These are phyloP conservation scores for Ustilaginoidea virens DNA, from an alignment of 2,329 filamentous ascomycete genomes.

Conservation along the genomic window DNA sequence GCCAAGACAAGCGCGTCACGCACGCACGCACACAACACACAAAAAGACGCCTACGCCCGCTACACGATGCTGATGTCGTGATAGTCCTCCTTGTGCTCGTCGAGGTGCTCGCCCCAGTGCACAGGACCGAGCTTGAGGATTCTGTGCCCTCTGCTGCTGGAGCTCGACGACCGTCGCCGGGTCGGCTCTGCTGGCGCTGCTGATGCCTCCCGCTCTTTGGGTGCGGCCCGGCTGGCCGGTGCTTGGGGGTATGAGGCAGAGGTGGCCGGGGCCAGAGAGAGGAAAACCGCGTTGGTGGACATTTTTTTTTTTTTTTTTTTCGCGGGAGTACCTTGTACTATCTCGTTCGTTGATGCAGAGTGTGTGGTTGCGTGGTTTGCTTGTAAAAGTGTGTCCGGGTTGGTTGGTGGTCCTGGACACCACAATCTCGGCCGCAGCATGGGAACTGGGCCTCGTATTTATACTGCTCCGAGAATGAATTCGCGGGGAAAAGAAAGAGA, in stretches of 20 bases:
- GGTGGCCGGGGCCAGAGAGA: constrained; percentile 42
- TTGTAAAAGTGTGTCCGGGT: too few species aligned
- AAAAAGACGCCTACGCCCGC: constrained; percentile 3
- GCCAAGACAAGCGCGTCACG: too few species aligned
- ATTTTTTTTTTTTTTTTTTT: constrained; percentile 2
- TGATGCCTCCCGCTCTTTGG: constrained; percentile 9
- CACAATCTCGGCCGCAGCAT: too few species aligned
- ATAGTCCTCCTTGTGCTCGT: constrained; percentile 41
- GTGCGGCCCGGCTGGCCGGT: constrained; percentile 13
- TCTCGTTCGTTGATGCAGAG: too few species aligned
- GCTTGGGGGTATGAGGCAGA: constrained; percentile 38
- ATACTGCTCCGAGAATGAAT: too few species aligned
- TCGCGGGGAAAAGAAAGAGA: too few species aligned
- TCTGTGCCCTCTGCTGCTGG: constrained; percentile 23
- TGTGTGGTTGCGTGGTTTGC: too few species aligned
- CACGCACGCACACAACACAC: too few species aligned
- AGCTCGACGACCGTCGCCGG: constrained; percentile 32
- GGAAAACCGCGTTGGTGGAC: constrained; percentile 23
- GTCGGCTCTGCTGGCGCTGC: constrained; percentile 8
- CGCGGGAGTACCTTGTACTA: not conserved
- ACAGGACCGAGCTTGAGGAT: constrained; percentile 51
- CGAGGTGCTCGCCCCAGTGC: constrained; percentile 45
- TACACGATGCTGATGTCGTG: constrained; percentile 23
- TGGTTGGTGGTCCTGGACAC: too few species aligned
- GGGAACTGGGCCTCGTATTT: too few species aligned